Percentiles rank a stretch among this genome's conserved stretches.
These are phyloP conservation scores for Dryas alaskensis DNA, from an alignment of 306 rosid species.

Conservation along the genomic window DNA sequence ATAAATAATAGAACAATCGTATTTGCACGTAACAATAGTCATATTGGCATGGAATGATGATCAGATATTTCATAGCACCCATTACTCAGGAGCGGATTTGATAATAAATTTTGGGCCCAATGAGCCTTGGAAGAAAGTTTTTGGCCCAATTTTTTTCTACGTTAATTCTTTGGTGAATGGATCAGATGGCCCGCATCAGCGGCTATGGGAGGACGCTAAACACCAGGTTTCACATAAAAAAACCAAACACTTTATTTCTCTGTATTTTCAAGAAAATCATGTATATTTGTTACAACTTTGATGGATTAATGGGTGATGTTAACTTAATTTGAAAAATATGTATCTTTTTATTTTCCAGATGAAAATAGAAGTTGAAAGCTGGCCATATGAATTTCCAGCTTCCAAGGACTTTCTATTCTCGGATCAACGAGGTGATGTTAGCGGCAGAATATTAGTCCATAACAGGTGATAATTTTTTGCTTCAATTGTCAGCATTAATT, in stretches of 20 bases:
- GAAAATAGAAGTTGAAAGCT: conserved; percentile 65
- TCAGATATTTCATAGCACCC: conserved; percentile 86
- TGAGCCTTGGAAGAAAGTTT: conserved; percentile 91
- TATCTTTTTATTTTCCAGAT: conserved; percentile 44
- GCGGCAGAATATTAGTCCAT: conserved; percentile 59
- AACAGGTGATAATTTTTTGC: conserved; percentile 44
- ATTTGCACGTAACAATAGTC: too few relatives aligned
- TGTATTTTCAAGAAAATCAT: background rate
- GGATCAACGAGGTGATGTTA: conserved; percentile 63
- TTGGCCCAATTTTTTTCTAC: conserved; percentile 76
- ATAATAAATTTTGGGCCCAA: conserved; percentile 51
- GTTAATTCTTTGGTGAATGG: conserved; percentile 48
- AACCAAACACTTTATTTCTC: background rate
- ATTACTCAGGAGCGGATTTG: conserved; percentile 80
- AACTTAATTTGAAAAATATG: background rate
- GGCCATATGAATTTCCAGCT: conserved; percentile 83
- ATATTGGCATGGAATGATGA: background rate
- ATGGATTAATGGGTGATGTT: background rate
- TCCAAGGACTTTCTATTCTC: conserved; percentile 55
- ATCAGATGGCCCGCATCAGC: conserved; percentile 29
- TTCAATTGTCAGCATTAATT: too few relatives aligned
- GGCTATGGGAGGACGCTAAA: conserved; percentile 79
- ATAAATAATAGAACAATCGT: too few relatives aligned
- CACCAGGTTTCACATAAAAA: conserved; percentile 46
- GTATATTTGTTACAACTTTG: background rate